These are phyloP conservation scores for Elsinoe fawcettii DNA, from an alignment of 2,329 filamentous ascomycete species.

Conservation along the genomic window DNA sequence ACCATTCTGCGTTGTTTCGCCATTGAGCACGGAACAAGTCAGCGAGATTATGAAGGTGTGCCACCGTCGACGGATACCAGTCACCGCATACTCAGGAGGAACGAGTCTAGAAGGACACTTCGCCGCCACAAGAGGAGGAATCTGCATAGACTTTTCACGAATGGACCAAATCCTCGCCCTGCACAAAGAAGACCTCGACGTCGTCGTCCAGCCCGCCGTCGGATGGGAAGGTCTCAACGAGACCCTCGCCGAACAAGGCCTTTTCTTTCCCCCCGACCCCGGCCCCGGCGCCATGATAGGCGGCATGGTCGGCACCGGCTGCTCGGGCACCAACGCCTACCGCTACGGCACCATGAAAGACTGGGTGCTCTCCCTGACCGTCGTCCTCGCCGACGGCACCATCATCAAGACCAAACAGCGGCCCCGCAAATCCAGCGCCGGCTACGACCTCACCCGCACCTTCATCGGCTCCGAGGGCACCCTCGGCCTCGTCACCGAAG, in stretches of 20 bases:
- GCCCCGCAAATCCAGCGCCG: constrained; percentile 80
- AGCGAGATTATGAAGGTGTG: constrained; percentile 84
- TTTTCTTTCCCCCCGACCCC: constrained; percentile 90
- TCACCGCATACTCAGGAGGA: constrained; percentile 79
- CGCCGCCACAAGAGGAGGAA: constrained; percentile 70
- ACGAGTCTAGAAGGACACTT: constrained; percentile 88
- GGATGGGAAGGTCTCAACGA: constrained; percentile 85
- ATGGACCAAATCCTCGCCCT: constrained; percentile 76
- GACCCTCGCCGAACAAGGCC: constrained; percentile 58
- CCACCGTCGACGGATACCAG: constrained; percentile 70
- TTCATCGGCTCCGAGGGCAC: constrained; percentile 91
- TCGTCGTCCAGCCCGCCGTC: constrained; percentile 57
- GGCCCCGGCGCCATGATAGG: constrained; percentile 89
- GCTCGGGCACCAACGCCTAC: constrained; percentile 79
- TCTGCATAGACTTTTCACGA: constrained; percentile 76
- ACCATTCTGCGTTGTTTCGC: constrained; percentile 63
- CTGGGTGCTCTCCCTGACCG: constrained; percentile 80
- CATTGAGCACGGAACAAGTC: constrained; percentile 70
- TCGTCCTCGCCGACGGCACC: constrained; percentile 84
- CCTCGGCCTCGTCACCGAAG: constrained; percentile 83
- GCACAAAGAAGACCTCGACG: constrained; percentile 60
- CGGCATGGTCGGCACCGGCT: constrained; percentile 74
- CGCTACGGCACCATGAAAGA: constrained; percentile 92
- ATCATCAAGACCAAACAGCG: constrained; percentile 82
- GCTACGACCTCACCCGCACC: constrained; percentile 82